Evolutionary conservation across 2,329 filamentous ascomycete genomes (phyloP), one percentile per base, ranked within the genome.

Genomic region (Hypoxylon sp.): DNA sequence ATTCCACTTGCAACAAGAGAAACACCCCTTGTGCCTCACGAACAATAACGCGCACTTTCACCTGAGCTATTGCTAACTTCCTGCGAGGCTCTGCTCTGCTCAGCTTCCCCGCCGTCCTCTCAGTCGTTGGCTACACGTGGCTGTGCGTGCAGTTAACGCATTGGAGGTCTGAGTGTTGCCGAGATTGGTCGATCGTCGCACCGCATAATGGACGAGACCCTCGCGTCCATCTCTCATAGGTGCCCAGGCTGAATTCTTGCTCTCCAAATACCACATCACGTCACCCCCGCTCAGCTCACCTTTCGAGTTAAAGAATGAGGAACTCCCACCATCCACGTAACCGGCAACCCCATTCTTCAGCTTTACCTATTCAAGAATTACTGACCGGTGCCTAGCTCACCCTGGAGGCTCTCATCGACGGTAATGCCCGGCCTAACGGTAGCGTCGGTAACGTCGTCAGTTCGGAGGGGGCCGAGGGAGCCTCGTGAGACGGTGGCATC

Each of bases 61-160:
- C 22, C n/a, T 20, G 8, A 56, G 44, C 33, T 33, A 25, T n/a
- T 11, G 51, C 17, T 25, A 25, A 20, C 48, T 58, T 55, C 42
- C 27, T 37, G 31, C 49, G 54, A 70, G 60, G 55, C 60, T 67
- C 67, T 64, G 58, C 48, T 62, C 20, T 40, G 2, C 17, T 30
- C 30, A 30, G 22, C 20, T 30, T 54, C 48, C 58, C 61, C 58
- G 48, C 48, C 14, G 33, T 13, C 48, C 37, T 57, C 25, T 58
- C 42, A 33, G 20, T 64, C 62, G 69, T 69, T 68, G 69, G 69
- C 64, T 44, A 68, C 69, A 70, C 70, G 70, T 70, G 67, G 67
- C 64, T 70, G 58, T 72, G 61, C 69, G 58, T 67, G 42, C 30
- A 55, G 33, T 49, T 46, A 33, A 62, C 48, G 50, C 54, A 64